Conservation (phyloP, 2,329 filamentous ascomycete genomes). For the Huntiella bhutanensis region DNA sequence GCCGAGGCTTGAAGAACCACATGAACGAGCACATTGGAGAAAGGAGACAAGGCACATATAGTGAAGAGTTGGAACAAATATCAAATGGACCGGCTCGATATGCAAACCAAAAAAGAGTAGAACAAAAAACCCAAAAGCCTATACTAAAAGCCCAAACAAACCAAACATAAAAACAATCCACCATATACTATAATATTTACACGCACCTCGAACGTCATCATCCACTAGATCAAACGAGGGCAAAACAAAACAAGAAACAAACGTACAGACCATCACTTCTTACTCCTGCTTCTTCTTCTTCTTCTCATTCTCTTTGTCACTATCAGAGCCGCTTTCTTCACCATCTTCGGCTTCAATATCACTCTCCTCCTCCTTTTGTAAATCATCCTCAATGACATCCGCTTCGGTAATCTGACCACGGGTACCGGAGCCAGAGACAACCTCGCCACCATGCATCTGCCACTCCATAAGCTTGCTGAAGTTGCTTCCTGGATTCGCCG, state of each 20-base stretch:
- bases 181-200: too few relatives aligned
- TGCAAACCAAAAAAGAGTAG: too few relatives aligned
- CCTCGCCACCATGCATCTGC: conserved; percentile 81
- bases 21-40: too few relatives aligned
- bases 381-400: conserved; percentile 32
- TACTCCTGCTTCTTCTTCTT: not conserved
- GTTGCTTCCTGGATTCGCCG: conserved; percentile 53
- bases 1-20: too few relatives aligned
- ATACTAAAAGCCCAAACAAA: too few relatives aligned
- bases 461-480: conserved; percentile 97
- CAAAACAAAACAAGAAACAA: not conserved
- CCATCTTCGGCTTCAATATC: conserved; percentile 18
- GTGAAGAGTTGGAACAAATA: too few relatives aligned
- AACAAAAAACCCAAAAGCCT: too few relatives aligned
- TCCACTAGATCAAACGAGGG: not conserved
- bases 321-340: conserved; percentile 10
- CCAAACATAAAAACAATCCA: too few relatives aligned
- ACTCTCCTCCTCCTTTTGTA: conserved; percentile 21
- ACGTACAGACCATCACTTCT: conserved; percentile 2
- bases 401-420: conserved; percentile 28
- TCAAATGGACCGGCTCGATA: too few relatives aligned
- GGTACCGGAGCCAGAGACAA: conserved; percentile 14
- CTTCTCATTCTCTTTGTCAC: not conserved
- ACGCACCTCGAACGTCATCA: too few relatives aligned
- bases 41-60: too few relatives aligned